phyloP scores from a whole-genome alignment of 805 yeast genomes.

The Starmerella tilneyi region DNA sequence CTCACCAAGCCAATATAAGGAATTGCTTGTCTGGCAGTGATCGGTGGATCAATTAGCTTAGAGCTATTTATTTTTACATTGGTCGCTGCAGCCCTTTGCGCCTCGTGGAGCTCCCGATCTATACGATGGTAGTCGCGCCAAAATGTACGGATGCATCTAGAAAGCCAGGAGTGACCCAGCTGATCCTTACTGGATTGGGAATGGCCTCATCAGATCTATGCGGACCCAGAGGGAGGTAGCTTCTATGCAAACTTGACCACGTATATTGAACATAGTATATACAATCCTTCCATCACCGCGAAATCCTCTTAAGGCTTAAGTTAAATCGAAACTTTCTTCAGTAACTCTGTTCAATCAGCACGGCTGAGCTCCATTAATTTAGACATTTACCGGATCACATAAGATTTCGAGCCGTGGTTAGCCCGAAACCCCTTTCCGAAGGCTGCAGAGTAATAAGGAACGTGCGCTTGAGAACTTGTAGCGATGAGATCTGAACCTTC shows the following conservation, averaged over 20 bases:
- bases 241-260: no score
- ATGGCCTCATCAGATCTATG: conserved; percentile 1
- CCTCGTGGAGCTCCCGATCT: neutral
- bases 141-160: neutral
- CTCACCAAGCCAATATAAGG: neutral
- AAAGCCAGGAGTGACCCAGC: no score
- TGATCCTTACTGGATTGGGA: neutral
- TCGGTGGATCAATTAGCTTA: conserved; percentile 1
- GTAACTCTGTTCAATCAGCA: neutral
- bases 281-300: neutral
- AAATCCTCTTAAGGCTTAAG: neutral
- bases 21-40: neutral
- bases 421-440: no score
- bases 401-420: neutral
- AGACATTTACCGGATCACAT: neutral
- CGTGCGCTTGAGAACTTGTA: no score
- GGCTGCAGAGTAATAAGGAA: no score
- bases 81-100: conserved; percentile 4
- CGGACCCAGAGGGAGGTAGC: no score
- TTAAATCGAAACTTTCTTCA: conserved; percentile 6
- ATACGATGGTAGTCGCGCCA: neutral
- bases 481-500: no score
- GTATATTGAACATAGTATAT: neutral
- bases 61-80: conserved; percentile 3
- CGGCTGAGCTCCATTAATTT: no score